Evolutionary conservation across 2,329 filamentous ascomycete species (phyloP).

Genomic region (Xylogone sp.): DNA sequence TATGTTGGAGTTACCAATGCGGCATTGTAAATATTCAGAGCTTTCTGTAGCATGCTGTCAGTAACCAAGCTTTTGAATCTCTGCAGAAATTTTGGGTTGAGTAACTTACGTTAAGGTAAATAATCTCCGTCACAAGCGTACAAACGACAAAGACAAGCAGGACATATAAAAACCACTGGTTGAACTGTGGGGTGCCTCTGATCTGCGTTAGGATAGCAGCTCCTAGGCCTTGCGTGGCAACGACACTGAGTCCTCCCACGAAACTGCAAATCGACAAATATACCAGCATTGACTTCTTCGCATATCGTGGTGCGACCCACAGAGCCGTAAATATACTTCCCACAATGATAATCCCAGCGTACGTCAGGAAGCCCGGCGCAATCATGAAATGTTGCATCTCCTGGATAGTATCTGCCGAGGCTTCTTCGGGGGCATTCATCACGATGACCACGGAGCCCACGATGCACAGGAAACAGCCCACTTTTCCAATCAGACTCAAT

Average conservation of each 20-base stretch:
- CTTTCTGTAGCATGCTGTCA: slow-evolving; percentile 67
- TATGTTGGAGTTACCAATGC: slow-evolving; percentile 97
- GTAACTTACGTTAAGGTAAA: slow-evolving; percentile 86
- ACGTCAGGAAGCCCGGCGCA: slow-evolving; percentile 79
- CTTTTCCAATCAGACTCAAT: slow-evolving; percentile 91
- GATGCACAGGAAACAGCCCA: slow-evolving; percentile 93
- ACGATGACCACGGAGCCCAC: slow-evolving; percentile 91
- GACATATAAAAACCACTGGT: slow-evolving; percentile 96
- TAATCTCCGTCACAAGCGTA: slow-evolving; percentile 90
- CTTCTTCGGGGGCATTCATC: slow-evolving; percentile 84
- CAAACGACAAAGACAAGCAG: slow-evolving; percentile 83
- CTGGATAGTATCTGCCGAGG: slow-evolving; percentile 82
- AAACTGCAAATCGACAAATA: slow-evolving; percentile 96
- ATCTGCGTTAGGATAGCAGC: slow-evolving; percentile 87
- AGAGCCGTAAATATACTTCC: slow-evolving; percentile 69
- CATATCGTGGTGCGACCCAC: slow-evolving; percentile 82
- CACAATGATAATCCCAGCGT: slow-evolving; percentile 77
- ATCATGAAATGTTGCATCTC: slow-evolving; percentile 89
- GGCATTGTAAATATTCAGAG: slow-evolving; percentile 93
- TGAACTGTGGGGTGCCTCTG: slow-evolving; percentile 80
- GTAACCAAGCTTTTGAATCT: background rate
- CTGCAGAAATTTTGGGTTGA: background rate
- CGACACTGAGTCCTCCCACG: slow-evolving; percentile 90
- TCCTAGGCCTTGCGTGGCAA: slow-evolving; percentile 89
- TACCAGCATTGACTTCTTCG: slow-evolving; percentile 96